Evolutionary conservation across 495 filamentous ascomycete species (phyloP).

Genomic region (Melanomma pulvis-pyrius): DNA sequence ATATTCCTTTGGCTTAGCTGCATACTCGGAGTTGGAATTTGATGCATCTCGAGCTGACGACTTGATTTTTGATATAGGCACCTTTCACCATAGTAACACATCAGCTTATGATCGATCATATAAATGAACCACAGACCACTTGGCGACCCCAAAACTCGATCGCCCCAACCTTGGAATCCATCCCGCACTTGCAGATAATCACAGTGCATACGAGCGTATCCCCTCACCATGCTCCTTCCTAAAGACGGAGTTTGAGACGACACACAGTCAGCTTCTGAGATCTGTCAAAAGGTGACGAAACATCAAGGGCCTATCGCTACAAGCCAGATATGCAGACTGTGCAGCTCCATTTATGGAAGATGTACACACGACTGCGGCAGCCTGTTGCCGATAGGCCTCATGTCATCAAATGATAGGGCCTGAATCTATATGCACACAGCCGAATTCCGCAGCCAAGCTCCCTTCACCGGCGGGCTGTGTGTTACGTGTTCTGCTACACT

Average conservation of each 20-base stretch:
- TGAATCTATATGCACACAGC: conserved; percentile 4
- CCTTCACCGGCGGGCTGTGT: conserved; percentile 16
- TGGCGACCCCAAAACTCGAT: neutral
- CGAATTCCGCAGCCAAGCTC: conserved; percentile 6
- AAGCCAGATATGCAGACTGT: neutral
- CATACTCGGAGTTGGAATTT: conserved; percentile 4
- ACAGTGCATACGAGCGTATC: conserved; percentile 5
- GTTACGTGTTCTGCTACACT: neutral
- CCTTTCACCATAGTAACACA: neutral
- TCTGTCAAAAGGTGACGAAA: neutral
- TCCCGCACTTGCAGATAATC: conserved; percentile 8
- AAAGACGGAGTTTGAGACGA: neutral
- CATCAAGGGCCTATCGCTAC: neutral
- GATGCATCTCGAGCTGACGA: neutral
- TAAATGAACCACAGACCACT: neutral
- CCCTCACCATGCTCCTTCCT: neutral
- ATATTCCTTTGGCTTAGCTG: conserved; percentile 3
- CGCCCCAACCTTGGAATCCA: conserved; percentile 3
- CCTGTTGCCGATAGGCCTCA: neutral
- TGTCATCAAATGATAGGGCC: neutral
- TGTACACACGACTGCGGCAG: conserved; percentile 9
- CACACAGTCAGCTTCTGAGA: conserved; percentile 5
- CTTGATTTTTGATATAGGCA: conserved; percentile 12
- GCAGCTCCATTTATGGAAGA: neutral
- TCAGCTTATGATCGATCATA: conserved; percentile 12